These are phyloP conservation scores for Syzygium oleosum DNA, from an alignment of 345 rosid genomes.

Conservation along the genomic window DNA sequence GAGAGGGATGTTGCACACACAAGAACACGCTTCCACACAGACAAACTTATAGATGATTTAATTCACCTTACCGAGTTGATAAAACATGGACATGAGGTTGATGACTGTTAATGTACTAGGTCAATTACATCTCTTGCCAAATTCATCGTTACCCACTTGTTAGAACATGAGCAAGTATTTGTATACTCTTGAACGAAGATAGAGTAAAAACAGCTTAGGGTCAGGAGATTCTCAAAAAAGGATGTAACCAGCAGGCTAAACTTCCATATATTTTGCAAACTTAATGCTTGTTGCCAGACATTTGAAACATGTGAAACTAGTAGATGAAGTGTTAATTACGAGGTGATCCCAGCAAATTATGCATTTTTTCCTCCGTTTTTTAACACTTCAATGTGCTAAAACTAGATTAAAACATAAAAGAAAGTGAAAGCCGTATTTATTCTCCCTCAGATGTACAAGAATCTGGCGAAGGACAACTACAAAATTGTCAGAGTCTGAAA, in stretches of 20 bases:
- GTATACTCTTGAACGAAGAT: not conserved
- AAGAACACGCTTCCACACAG: not conserved
- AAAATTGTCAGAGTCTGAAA: not conserved
- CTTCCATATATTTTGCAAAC: not conserved
- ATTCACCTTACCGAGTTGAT: not conserved
- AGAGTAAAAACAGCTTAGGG: not conserved
- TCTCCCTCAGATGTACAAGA: not conserved
- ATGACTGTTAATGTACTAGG: not conserved
- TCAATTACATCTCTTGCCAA: not conserved
- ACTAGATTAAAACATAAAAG: not conserved
- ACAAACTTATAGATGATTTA: not conserved
- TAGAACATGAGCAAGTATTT: not conserved
- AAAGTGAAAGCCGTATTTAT: not conserved
- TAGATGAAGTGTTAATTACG: not conserved
- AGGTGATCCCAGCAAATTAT: not conserved
- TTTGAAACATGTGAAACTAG: not conserved
- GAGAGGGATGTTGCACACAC: not conserved
- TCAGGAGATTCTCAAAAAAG: not conserved
- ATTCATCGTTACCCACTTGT: not conserved
- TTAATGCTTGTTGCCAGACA: not conserved
- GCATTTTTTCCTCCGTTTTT: not conserved
- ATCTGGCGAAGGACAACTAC: not conserved
- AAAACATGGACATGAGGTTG: not conserved
- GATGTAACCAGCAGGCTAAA: not conserved
- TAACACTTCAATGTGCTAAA: not conserved